Evolutionary conservation across 768 basidiomycete species (phyloP).

Genomic region (Pholiota microspora): DNA sequence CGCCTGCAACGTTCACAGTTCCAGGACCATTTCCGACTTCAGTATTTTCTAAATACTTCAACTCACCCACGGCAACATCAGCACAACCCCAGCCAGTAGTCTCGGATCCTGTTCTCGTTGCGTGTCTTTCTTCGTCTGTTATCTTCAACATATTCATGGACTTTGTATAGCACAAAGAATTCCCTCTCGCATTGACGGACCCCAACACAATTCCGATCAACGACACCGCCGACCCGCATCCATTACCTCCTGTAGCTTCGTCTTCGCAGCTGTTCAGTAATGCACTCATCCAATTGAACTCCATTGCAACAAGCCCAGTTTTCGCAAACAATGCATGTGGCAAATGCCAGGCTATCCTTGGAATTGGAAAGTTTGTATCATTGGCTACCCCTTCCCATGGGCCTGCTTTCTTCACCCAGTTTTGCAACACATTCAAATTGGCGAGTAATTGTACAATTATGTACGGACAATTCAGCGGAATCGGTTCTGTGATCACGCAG

Average conservation of each 20-base stretch:
- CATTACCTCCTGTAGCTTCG: conserved; percentile 57
- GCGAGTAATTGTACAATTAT: conserved; percentile 46
- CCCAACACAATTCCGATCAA: conserved; percentile 58
- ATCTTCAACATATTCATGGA: not conserved
- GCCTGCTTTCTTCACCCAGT: conserved; percentile 49
- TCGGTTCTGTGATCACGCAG: conserved; percentile 67
- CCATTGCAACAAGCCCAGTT: conserved; percentile 50
- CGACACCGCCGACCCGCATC: conserved; percentile 62
- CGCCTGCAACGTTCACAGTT: conserved; percentile 50
- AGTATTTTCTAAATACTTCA: conserved; percentile 64
- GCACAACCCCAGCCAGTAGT: conserved; percentile 77
- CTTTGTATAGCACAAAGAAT: conserved; percentile 47
- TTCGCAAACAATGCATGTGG: conserved; percentile 56
- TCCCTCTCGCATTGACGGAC: conserved; percentile 60
- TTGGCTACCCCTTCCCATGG: conserved; percentile 62
- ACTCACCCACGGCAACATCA: conserved; percentile 68
- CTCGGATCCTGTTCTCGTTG: conserved; percentile 66
- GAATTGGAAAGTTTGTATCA: conserved; percentile 64
- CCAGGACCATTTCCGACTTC: conserved; percentile 67
- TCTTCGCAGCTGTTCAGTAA: conserved; percentile 43
- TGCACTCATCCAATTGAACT: conserved; percentile 56
- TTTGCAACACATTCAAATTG: conserved; percentile 61
- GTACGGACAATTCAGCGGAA: conserved; percentile 39
- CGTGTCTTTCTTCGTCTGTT: conserved; percentile 7
- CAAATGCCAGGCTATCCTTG: conserved; percentile 57